These are phyloP conservation scores for Nemania sp. DNA, from an alignment of 2,329 filamentous ascomycete genomes.

Conservation along the genomic window DNA sequence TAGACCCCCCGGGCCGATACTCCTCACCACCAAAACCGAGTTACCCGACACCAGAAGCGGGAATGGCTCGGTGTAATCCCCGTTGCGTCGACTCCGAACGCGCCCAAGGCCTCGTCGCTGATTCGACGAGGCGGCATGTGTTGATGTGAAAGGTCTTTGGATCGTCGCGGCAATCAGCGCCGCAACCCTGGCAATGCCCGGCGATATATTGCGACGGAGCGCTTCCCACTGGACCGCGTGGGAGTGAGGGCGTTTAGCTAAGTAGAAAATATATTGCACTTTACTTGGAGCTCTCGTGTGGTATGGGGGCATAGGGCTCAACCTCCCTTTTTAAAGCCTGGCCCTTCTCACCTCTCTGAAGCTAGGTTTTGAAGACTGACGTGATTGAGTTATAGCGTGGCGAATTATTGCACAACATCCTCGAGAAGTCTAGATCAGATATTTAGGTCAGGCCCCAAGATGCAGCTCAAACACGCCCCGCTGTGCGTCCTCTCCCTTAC, in stretches of 20 bases:
- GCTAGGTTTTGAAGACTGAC: background rate
- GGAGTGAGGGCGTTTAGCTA: background rate
- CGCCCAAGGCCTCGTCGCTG: background rate
- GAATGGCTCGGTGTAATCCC: background rate
- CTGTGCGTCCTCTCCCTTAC: slow-evolving; percentile 38
- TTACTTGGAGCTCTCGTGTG: background rate
- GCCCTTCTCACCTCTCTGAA: background rate
- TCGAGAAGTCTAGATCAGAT: background rate
- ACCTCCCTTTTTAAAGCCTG: background rate
- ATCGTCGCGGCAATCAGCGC: background rate
- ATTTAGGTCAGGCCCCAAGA: slow-evolving; percentile 10
- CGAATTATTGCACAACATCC: slow-evolving; percentile 4
- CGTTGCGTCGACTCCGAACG: background rate
- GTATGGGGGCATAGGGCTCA: background rate
- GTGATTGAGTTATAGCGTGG: slow-evolving; percentile 19
- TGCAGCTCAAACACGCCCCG: slow-evolving; percentile 42
- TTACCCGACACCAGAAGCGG: background rate
- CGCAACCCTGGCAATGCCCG: slow-evolving; percentile 2
- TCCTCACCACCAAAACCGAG: slow-evolving; percentile 6
- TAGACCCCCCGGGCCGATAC: slow-evolving; percentile 25
- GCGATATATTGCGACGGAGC: slow-evolving; percentile 20
- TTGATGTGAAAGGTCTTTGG: background rate
- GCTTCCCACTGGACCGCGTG: slow-evolving; percentile 7
- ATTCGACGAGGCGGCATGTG: background rate
- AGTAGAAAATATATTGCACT: slow-evolving; percentile 14